A percentile compares a stretch with the other conserved stretches of the same genome.
Conservation (phyloP, 2,329 filamentous ascomycete species). For the Arthrocladium fulminans region DNA sequence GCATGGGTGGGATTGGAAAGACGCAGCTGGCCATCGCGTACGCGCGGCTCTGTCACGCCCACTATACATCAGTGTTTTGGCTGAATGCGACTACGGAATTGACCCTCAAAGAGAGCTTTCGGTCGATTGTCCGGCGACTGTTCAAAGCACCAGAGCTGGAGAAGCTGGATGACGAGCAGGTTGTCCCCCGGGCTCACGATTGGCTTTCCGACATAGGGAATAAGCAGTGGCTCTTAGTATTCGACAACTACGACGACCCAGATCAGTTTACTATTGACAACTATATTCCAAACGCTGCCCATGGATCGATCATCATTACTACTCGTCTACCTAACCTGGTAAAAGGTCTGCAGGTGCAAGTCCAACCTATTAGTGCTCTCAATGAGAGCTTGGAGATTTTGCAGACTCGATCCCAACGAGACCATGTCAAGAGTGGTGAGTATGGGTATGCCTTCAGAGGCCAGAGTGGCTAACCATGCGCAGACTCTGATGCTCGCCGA, state of each 20-base stretch:
- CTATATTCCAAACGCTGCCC: slow-evolving; percentile 14
- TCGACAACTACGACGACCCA: slow-evolving; percentile 22
- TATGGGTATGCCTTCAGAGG: too few species aligned
- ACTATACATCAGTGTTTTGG: slow-evolving; percentile 38
- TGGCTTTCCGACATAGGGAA: slow-evolving; percentile 19
- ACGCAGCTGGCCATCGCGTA: slow-evolving; percentile 37
- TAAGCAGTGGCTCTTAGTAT: slow-evolving; percentile 21
- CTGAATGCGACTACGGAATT: slow-evolving; percentile 33
- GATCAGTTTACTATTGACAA: slow-evolving; percentile 11
- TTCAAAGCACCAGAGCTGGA: too few species aligned
- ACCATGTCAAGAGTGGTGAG: slow-evolving; percentile 12
- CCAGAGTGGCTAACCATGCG: neutral
- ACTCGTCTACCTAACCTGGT: slow-evolving; percentile 13
- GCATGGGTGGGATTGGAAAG: slow-evolving; percentile 41
- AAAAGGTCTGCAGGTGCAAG: slow-evolving; percentile 5
- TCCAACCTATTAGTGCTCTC: slow-evolving; percentile 4
- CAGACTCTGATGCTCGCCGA: slow-evolving; percentile 18
- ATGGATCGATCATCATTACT: slow-evolving; percentile 21
- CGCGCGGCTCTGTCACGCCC: slow-evolving; percentile 26
- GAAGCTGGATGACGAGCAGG: slow-evolving; percentile 4
- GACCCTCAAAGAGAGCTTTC: slow-evolving; percentile 29
- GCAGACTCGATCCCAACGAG: slow-evolving; percentile 8
- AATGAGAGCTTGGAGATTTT: slow-evolving; percentile 14
- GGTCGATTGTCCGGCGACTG: slow-evolving; percentile 5
- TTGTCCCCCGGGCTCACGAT: neutral